These are phyloP conservation scores for Aspergillus baeticus DNA, from an alignment of 495 filamentous ascomycete genomes.

Conservation along the genomic window DNA sequence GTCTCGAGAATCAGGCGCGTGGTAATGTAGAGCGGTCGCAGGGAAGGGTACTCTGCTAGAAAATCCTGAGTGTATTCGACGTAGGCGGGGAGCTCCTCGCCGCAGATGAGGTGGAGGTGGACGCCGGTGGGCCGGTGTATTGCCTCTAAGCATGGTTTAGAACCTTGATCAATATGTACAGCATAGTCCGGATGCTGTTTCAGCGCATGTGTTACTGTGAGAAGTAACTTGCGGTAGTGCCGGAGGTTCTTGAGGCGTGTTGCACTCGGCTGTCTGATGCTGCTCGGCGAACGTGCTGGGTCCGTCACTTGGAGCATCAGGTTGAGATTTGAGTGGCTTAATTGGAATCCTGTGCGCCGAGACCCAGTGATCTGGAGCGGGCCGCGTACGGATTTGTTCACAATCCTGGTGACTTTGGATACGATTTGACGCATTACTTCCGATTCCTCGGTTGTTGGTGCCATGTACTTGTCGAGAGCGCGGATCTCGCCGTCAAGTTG, in stretches of 20 bases:
- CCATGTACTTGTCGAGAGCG: constrained; percentile 45
- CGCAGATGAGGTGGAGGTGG: constrained; percentile 44
- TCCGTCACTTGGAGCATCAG: constrained; percentile 33
- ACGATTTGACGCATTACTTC: constrained; percentile 26
- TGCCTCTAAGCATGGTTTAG: constrained; percentile 14
- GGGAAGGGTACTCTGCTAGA: constrained; percentile 44
- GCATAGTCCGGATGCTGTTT: constrained; percentile 14
- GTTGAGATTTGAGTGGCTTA: constrained; percentile 53
- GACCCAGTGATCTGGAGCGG: constrained; percentile 51
- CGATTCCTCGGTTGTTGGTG: constrained; percentile 34
- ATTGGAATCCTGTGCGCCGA: constrained; percentile 49
- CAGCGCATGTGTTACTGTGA: constrained; percentile 22
- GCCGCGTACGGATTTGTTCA: constrained; percentile 22
- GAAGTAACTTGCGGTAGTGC: constrained; percentile 21
- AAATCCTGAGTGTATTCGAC: constrained; percentile 46
- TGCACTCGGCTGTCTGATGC: constrained; percentile 31
- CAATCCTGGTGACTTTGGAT: constrained; percentile 22
- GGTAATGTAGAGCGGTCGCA: constrained; percentile 48
- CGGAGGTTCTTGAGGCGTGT: constrained; percentile 28
- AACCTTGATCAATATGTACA: constrained; percentile 13
- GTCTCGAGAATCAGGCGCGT: constrained; percentile 49
- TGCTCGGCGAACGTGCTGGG: constrained; percentile 15
- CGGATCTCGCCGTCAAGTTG: constrained; percentile 46
- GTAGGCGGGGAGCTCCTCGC: constrained; percentile 30
- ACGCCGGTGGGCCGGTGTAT: constrained; percentile 48